These are phyloP conservation scores for Eucalyptus marginata DNA, from an alignment of 345 rosid species.

Conservation along the genomic window DNA sequence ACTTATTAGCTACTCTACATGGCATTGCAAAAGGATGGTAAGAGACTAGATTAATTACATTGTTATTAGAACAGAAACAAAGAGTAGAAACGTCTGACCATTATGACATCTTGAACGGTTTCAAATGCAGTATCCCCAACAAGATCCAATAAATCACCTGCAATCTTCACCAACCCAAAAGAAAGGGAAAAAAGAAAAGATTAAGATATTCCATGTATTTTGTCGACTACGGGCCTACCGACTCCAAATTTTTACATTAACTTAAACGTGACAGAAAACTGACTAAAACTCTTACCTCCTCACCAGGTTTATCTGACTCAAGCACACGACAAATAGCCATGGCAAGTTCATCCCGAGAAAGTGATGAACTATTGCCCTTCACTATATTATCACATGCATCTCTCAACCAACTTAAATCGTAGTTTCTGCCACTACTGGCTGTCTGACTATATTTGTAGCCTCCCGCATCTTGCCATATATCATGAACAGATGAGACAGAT, in stretches of 20 bases:
- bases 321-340: constrained; percentile 89
- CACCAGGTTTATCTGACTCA: constrained; percentile 83
- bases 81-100: constrained; percentile 14
- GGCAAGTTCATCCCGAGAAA: constrained; percentile 84
- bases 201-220: background rate
- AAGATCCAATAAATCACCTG: constrained; percentile 86
- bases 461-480: constrained; percentile 36
- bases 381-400: constrained; percentile 63
- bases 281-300: constrained; percentile 54
- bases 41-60: background rate
- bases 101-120: constrained; percentile 77
- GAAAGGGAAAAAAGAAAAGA: background rate
- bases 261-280: background rate
- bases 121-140: constrained; percentile 91
- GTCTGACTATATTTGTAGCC: constrained; percentile 10
- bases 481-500: constrained; percentile 18
- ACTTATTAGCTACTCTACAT: background rate
- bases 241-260: background rate
- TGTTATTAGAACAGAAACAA: background rate
- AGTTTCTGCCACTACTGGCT: constrained; percentile 21
- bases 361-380: constrained; percentile 55
- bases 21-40: background rate
- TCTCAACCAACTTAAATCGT: constrained; percentile 79
- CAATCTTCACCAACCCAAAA: constrained; percentile 39
- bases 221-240: background rate